Conservation (phyloP, 2,329 filamentous ascomycete genomes). For the Ustulina deusta region DNA sequence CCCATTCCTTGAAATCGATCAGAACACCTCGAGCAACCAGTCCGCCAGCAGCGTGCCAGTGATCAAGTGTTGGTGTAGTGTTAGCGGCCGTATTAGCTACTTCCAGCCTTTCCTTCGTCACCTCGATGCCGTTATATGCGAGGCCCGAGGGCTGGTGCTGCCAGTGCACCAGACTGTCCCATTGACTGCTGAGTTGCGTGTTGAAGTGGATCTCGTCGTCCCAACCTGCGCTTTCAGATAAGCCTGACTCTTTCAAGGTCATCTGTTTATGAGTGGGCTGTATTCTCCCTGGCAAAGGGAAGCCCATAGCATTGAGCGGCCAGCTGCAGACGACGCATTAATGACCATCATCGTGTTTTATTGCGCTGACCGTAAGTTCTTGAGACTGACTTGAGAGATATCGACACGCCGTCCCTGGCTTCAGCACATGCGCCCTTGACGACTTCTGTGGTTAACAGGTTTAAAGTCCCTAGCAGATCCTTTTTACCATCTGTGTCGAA, state of each 20-base stretch:
- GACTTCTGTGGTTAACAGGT: slow-evolving; percentile 62
- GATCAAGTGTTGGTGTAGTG: slow-evolving; percentile 57
- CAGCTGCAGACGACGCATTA: slow-evolving; percentile 49
- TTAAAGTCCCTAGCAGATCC: slow-evolving; percentile 64
- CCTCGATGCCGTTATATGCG: slow-evolving; percentile 64
- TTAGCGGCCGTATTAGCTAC: slow-evolving; percentile 50
- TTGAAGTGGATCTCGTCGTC: slow-evolving; percentile 67
- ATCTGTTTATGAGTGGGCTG: slow-evolving; percentile 53
- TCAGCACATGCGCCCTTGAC: slow-evolving; percentile 57
- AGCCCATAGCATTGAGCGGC: slow-evolving; percentile 57
- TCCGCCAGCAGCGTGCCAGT: slow-evolving; percentile 65
- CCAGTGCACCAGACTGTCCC: slow-evolving; percentile 66
- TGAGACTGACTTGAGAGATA: slow-evolving; percentile 63
- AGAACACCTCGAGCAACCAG: slow-evolving; percentile 68
- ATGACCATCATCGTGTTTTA: background rate
- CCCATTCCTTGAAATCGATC: slow-evolving; percentile 62
- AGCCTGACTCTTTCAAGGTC: slow-evolving; percentile 50
- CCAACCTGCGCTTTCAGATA: slow-evolving; percentile 51
- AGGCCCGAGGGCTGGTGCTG: slow-evolving; percentile 57
- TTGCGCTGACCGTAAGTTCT: background rate
- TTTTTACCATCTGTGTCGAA: slow-evolving; percentile 64
- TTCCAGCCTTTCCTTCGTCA: slow-evolving; percentile 52
- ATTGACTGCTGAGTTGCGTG: slow-evolving; percentile 67
- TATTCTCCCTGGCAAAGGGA: slow-evolving; percentile 53
- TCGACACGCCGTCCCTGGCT: slow-evolving; percentile 61